phyloP scores from a whole-genome alignment of 2,329 filamentous ascomycete genomes.

The Eutypa lata region DNA sequence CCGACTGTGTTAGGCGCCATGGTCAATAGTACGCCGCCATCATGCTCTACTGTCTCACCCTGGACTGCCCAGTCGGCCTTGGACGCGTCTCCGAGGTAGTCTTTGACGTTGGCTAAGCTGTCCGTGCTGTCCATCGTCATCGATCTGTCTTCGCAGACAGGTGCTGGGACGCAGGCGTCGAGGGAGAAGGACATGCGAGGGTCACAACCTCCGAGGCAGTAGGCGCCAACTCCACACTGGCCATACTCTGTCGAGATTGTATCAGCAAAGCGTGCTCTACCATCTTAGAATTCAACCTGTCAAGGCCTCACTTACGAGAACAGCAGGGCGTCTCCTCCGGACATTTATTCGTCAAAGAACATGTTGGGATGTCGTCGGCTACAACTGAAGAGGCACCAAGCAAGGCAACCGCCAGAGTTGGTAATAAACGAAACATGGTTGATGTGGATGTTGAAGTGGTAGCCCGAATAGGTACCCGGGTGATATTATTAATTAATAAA shows the following conservation, averaged over 20 bases:
- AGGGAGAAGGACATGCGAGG: slow-evolving; percentile 78
- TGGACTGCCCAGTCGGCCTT: slow-evolving; percentile 86
- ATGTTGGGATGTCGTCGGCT: slow-evolving; percentile 34
- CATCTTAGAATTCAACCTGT: slow-evolving; percentile 2
- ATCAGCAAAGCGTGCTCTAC: slow-evolving; percentile 2
- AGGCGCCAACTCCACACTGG: slow-evolving; percentile 88
- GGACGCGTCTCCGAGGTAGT: slow-evolving; percentile 82
- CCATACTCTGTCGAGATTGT: slow-evolving; percentile 69
- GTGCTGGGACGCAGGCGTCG: slow-evolving; percentile 80
- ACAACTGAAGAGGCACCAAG: slow-evolving; percentile 36
- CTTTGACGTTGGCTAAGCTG: slow-evolving; percentile 65
- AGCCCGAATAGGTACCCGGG: background rate
- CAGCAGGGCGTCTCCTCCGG: slow-evolving; percentile 73
- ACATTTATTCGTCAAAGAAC: slow-evolving; percentile 57
- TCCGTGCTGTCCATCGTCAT: slow-evolving; percentile 74
- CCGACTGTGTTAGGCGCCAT: slow-evolving; percentile 85
- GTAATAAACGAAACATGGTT: slow-evolving; percentile 27
- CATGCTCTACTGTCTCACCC: slow-evolving; percentile 67
- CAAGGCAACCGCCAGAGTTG: slow-evolving; percentile 35
- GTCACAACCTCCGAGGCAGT: slow-evolving; percentile 94
- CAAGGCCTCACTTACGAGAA: slow-evolving; percentile 60
- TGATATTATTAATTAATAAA: background rate
- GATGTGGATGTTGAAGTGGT: background rate
- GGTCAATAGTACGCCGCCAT: slow-evolving; percentile 75
- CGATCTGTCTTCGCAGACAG: slow-evolving; percentile 72